These are phyloP conservation scores for Pholiota microspora DNA, from an alignment of 768 basidiomycete genomes.

Conservation along the genomic window DNA sequence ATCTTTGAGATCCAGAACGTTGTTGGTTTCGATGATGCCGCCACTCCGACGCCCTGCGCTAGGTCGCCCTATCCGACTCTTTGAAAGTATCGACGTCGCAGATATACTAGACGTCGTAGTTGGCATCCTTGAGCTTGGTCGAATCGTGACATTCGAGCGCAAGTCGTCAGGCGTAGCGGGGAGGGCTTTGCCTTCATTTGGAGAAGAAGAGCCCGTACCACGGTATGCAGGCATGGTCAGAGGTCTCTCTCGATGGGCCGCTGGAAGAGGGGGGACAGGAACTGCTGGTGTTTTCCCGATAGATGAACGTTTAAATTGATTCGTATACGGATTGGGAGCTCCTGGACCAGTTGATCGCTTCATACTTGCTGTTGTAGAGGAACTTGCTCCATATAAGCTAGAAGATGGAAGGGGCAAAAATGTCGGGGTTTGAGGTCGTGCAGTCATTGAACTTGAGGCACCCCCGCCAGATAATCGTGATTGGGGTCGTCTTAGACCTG, in stretches of 20 bases:
- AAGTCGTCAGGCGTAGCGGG: slow-evolving; percentile 36
- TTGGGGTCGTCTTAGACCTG: slow-evolving; percentile 60
- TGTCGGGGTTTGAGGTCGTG: slow-evolving; percentile 75
- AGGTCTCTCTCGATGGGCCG: slow-evolving; percentile 30
- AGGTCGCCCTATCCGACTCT: slow-evolving; percentile 51
- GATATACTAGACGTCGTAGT: slow-evolving; percentile 26
- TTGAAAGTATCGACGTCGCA: slow-evolving; percentile 33
- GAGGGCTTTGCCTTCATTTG: slow-evolving; percentile 29
- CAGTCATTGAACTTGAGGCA: slow-evolving; percentile 66
- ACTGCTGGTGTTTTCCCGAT: slow-evolving; percentile 43
- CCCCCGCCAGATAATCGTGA: slow-evolving; percentile 72
- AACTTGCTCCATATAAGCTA: slow-evolving; percentile 42
- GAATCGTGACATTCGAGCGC: slow-evolving; percentile 46
- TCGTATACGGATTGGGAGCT: slow-evolving; percentile 32
- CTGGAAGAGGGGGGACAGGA: slow-evolving; percentile 29
- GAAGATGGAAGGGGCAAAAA: slow-evolving; percentile 69
- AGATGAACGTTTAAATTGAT: slow-evolving; percentile 58
- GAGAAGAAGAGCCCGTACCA: slow-evolving; percentile 24
- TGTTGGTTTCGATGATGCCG: slow-evolving; percentile 13
- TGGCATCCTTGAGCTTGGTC: slow-evolving; percentile 40
- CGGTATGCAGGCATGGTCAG: slow-evolving; percentile 33
- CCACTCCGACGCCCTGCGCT: slow-evolving; percentile 33
- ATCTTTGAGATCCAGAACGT: slow-evolving; percentile 27
- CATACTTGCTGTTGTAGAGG: slow-evolving; percentile 32
- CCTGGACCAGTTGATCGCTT: slow-evolving; percentile 62